These are phyloP conservation scores for Pseudozyma sp. DNA, from an alignment of 1,284 basidiomycete species.

Conservation along the genomic window DNA sequence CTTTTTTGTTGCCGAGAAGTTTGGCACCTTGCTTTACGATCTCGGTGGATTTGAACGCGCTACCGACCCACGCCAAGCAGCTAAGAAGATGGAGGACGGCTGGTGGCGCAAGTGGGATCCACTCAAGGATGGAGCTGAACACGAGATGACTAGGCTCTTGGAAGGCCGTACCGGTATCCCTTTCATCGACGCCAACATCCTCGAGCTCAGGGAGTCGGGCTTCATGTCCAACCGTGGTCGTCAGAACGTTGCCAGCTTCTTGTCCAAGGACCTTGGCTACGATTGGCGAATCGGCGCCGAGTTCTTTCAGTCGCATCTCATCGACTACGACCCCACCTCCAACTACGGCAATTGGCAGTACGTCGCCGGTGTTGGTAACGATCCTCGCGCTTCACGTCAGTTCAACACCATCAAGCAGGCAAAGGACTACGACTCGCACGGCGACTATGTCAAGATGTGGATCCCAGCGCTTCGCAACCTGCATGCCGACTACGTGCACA, in stretches of 20 bases:
- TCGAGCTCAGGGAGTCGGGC: slow-evolving; percentile 72
- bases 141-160: slow-evolving; percentile 70
- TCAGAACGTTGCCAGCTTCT: slow-evolving; percentile 74
- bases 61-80: slow-evolving; percentile 70
- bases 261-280: slow-evolving; percentile 71
- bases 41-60: slow-evolving; percentile 71
- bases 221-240: slow-evolving; percentile 71
- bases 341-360: slow-evolving; percentile 67
- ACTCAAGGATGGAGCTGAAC: slow-evolving; percentile 44
- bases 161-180: slow-evolving; percentile 73
- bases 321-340: slow-evolving; percentile 63
- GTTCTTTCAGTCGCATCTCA: slow-evolving; percentile 72
- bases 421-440: slow-evolving; percentile 73
- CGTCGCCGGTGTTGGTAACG: slow-evolving; percentile 74
- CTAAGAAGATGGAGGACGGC: slow-evolving; percentile 68
- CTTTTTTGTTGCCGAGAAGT: slow-evolving; percentile 71
- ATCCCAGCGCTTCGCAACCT: slow-evolving; percentile 71
- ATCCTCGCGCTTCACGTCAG: slow-evolving; percentile 73
- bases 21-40: slow-evolving; percentile 70
- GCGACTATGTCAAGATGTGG: slow-evolving; percentile 73
- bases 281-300: slow-evolving; percentile 75
- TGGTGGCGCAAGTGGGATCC: slow-evolving; percentile 63
- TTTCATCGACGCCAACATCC: slow-evolving; percentile 74
- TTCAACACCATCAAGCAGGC: slow-evolving; percentile 75
- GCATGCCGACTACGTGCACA: slow-evolving; percentile 65